Base-by-base conservation (phyloP, 305 asterid species). In the Petunia hybrid region DNA sequence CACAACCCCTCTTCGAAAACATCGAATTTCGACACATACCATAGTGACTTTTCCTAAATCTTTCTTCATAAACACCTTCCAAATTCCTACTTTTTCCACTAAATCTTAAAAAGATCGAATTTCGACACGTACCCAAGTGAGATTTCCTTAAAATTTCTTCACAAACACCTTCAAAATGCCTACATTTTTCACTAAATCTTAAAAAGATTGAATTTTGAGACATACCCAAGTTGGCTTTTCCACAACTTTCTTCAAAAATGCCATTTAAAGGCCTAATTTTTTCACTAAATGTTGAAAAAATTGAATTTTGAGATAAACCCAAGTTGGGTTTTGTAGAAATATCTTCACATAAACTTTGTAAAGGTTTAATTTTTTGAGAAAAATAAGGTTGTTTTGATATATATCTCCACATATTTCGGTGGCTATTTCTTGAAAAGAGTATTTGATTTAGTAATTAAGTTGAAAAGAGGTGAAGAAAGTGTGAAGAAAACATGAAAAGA, bases 361-460 rank as follows among this genome's bases (percentile, higher is more conserved):
- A 63, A 9, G 45, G 16, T 51, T 31, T 73, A 3, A 7, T 43
- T 65, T 77, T 80, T 36, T 69, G 84, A 12, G 68, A 67, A 66
- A 82, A 83, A 51, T 45, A 80, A 45, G 93, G 82, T 69, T 88
- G 93, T 42, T 83, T 94, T 6, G 89, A 87, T 81, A 94, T 80
- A 82, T 83, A 85, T 86, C 95, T 94, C 99, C 99, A 93, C 99
- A 96, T 95, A 62, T n/a, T n/a, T n/a, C n/a, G n/a, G n/a, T n/a
- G n/a, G n/a, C n/a, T n/a, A n/a, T n/a, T n/a, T n/a, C n/a, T n/a
- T n/a, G n/a, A n/a, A n/a, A n/a, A n/a, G n/a, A n/a, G n/a, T n/a
- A n/a, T n/a, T n/a, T n/a, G n/a, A n/a, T n/a, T n/a, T n/a, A n/a
- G n/a, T n/a, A n/a, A n/a, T n/a, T n/a, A n/a, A n/a, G n/a, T n/a